phyloP scores from a whole-genome alignment of 352 stramenopile species.

The Pythium insidiosum region DNA sequence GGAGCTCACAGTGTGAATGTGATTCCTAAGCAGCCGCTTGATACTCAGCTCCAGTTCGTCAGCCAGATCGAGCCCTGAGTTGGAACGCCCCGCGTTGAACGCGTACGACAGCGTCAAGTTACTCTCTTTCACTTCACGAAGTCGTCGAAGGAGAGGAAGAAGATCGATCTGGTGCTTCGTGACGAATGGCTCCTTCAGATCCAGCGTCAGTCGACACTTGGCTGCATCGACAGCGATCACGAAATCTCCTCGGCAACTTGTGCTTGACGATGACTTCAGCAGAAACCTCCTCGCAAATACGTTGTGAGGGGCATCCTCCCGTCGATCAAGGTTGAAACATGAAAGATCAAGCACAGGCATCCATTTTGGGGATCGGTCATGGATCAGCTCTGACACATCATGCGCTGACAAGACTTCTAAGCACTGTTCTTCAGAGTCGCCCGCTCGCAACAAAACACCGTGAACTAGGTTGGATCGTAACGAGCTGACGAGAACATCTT shows the following conservation, averaged over 20 bases:
- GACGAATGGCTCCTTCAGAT: slow-evolving; percentile 70
- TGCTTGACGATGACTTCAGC: slow-evolving; percentile 18
- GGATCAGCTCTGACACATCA: slow-evolving; percentile 44
- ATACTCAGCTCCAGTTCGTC: slow-evolving; percentile 39
- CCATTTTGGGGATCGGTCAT: slow-evolving; percentile 28
- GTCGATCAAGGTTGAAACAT: slow-evolving; percentile 38
- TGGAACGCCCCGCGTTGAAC: no score
- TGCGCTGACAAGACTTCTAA: slow-evolving; percentile 33
- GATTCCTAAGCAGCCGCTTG: slow-evolving; percentile 42
- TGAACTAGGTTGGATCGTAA: slow-evolving; percentile 54
- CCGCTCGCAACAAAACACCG: slow-evolving; percentile 47
- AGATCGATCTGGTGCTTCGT: slow-evolving; percentile 53
- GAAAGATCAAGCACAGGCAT: slow-evolving; percentile 57
- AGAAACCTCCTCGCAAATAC: slow-evolving; percentile 37
- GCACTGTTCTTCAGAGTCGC: slow-evolving; percentile 3
- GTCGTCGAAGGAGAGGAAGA: slow-evolving; percentile 41
- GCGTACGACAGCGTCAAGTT: no score
- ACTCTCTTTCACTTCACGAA: slow-evolving; percentile 57
- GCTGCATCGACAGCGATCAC: slow-evolving; percentile 53
- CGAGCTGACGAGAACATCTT: slow-evolving; percentile 51
- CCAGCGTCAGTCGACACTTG: slow-evolving; percentile 33
- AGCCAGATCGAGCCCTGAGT: slow-evolving; percentile 21
- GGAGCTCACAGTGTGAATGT: slow-evolving; percentile 41
- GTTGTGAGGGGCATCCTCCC: slow-evolving; percentile 24
- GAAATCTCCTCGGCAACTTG: slow-evolving; percentile 36